Evolutionary conservation across 768 basidiomycete species (phyloP), one percentile per base, ranked within the genome.

Genomic region (Pholiota molesta): DNA sequence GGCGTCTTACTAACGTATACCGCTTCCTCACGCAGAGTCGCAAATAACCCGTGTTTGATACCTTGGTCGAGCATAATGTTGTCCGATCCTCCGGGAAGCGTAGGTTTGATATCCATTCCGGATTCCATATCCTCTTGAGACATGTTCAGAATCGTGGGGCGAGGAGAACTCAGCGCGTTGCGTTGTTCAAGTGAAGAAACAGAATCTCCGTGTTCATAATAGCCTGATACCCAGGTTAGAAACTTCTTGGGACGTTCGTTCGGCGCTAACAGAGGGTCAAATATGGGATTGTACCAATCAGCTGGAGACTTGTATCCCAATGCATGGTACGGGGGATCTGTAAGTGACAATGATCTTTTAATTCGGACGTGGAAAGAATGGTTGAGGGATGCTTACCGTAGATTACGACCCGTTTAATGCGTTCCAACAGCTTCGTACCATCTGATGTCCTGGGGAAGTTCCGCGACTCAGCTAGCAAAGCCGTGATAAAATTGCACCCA

Each of bases 51-150:
- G 19, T 45, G 53, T n/a, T 40, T 52, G 3, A 60, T 45, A 8
- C 59, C 59, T 29, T 44, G 37, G 17, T 23, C 23, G 17, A 60
- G 40, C 17, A 60, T 23, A 19, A 53, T 52, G 14, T 31, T 54
- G 26, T 60, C 59, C 8, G 59, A 60, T 19, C 59, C 59, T 4
- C 52, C 59, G n/a, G 52, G 59, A 26, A 60, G 59, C 28, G 52
- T 54, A n/a, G 59, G 59, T 21, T 14, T 42, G 26, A 60, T 54
- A 31, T 60, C 59, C 21, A 60, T 40, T 40, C 51, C 39, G 3
- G 19, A 31, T 42, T 54, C 29, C 23, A 60, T 47, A 29, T 60
- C 59, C 23, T 53, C 52, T 11, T 42, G 59, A n/a, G 52, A 53
- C 51, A 60, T 60, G 19, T 37, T 45, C 14, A 60, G 44, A 19